A percentile compares a stretch with the other conserved stretches of the same genome.
These are phyloP conservation scores for Dioscorea cayenensis DNA, from an alignment of 116 monocot genomes.

Conservation along the genomic window DNA sequence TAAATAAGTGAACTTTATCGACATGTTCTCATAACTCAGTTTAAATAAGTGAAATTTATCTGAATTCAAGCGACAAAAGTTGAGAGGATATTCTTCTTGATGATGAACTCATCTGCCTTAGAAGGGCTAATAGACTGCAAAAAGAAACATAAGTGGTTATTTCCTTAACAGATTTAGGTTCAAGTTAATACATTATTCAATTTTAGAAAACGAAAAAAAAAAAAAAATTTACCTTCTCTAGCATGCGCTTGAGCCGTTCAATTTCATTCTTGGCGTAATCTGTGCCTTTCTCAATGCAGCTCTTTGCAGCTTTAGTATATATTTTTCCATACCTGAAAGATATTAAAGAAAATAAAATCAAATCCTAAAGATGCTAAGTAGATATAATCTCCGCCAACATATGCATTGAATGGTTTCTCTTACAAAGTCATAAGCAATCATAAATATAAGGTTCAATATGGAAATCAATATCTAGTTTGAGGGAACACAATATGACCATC, in stretches of 20 bases:
- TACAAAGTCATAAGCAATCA: too few relatives aligned
- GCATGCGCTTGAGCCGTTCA: slow-evolving; percentile 71
- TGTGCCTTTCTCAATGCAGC: slow-evolving; percentile 52
- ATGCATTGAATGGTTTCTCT: too few relatives aligned
- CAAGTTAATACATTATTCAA: too few relatives aligned
- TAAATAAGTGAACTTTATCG: neutral
- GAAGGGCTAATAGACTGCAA: slow-evolving; percentile 65
- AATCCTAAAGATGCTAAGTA: too few relatives aligned
- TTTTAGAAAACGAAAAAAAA: neutral
- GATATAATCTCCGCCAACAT: too few relatives aligned
- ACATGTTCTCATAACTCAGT: neutral
- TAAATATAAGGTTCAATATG: too few relatives aligned
- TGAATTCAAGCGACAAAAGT: slow-evolving; percentile 33
- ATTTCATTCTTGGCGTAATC: slow-evolving; percentile 78
- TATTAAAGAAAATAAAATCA: neutral
- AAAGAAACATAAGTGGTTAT: neutral
- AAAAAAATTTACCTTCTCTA: slow-evolving; percentile 54
- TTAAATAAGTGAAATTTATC: neutral
- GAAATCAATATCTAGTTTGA: too few relatives aligned
- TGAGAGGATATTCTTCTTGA: slow-evolving; percentile 84
- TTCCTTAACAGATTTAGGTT: neutral
- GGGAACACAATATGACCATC: too few relatives aligned
- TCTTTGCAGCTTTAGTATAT: slow-evolving; percentile 76
- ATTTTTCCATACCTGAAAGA: slow-evolving; percentile 66
- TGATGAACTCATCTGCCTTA: slow-evolving; percentile 76